Evolutionary conservation across 768 basidiomycete species (phyloP).

Genomic region (Cyclocybe aegerita): DNA sequence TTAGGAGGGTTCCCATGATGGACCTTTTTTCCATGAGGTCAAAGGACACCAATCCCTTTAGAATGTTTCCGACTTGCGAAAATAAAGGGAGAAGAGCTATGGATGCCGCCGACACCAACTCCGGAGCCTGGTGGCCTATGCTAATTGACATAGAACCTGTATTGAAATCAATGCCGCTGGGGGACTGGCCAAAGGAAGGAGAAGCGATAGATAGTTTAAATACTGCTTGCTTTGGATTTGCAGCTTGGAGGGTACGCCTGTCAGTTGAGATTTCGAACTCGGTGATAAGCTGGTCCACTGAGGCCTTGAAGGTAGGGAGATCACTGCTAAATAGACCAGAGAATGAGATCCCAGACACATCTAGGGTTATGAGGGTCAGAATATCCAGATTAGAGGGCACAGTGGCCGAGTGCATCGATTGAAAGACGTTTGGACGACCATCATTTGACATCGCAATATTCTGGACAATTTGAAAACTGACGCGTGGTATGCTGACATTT

Average conservation of each 20-base stretch:
- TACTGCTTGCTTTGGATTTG: constrained; percentile 23
- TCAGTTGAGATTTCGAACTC: constrained; percentile 30
- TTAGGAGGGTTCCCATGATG: constrained; percentile 50
- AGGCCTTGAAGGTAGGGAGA: constrained; percentile 16
- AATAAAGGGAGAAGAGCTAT: constrained; percentile 26
- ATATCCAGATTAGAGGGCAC: constrained; percentile 30
- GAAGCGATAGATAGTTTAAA: constrained; percentile 21
- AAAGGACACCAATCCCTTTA: constrained; percentile 19
- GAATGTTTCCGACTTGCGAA: constrained; percentile 21
- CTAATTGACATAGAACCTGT: constrained; percentile 21
- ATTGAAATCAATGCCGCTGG: constrained; percentile 5
- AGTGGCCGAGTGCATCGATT: constrained; percentile 14
- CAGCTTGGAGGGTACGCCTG: constrained; percentile 25
- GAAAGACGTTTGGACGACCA: constrained; percentile 26
- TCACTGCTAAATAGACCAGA: constrained; percentile 19
- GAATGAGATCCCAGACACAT: constrained; percentile 18
- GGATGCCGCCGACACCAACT: constrained; percentile 34
- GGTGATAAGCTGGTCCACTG: constrained; percentile 19
- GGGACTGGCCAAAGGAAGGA: constrained; percentile 10
- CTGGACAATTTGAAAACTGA: constrained; percentile 45
- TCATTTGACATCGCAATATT: constrained; percentile 39
- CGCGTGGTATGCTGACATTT: constrained; percentile 40
- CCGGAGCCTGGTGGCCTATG: constrained; percentile 42
- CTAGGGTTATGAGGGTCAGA: constrained; percentile 24
- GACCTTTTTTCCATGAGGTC: constrained; percentile 28